Base-by-base conservation (phyloP, 768 basidiomycete genomes). In the Suillus fuscotomentosus region DNA sequence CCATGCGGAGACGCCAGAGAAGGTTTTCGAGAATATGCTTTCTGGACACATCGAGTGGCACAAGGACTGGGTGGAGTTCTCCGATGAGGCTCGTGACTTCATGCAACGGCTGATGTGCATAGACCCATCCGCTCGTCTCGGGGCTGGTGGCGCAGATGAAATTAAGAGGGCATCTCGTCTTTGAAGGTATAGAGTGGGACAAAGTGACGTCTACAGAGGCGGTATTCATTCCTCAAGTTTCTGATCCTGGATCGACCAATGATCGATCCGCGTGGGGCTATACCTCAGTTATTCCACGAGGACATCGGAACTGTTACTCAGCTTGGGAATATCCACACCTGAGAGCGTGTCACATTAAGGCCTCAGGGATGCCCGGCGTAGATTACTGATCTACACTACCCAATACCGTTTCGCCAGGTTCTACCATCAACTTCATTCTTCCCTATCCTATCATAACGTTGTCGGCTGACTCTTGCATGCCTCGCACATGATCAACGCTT, bases 241-340 rank as follows among this genome's bases (percentile, higher is more conserved):
- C 91, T 15, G 96, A 99, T 76, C 95, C 96, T 5, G 96, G 97
- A 78, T 97, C 95, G 24, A 99, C 97, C n/a, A 97, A 99, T 75
- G 99, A 99, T 99, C 71, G 97, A 99, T 78, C 87, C 95, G 66
- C 89, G 97, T 51, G 97, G 97, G 5, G 97, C 97, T 20, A 87
- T 92, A 51, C 87, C 90, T 39, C 92, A 94, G 71, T 79, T 93
- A 42, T 97, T 99, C 84, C 90, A 94, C 55, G 97, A 98, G 65
- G 94, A 95, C 57, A 72, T 86, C 67, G 78, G 31, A 5, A 27
- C 27, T 27, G 27, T 27, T 27, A 27, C 27, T 27, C 27, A 27
- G 27, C 27, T 27, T 27, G 27, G 27, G 27, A 27, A 27, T 27
- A 27, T 27, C 3, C 27, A 27, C 27, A 27, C 27, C 27, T 27